Percentiles rank a stretch among this genome's conserved stretches.
phyloP scores from a whole-genome alignment of 805 yeast genomes.

The Cephaloascus fragrans region DNA sequence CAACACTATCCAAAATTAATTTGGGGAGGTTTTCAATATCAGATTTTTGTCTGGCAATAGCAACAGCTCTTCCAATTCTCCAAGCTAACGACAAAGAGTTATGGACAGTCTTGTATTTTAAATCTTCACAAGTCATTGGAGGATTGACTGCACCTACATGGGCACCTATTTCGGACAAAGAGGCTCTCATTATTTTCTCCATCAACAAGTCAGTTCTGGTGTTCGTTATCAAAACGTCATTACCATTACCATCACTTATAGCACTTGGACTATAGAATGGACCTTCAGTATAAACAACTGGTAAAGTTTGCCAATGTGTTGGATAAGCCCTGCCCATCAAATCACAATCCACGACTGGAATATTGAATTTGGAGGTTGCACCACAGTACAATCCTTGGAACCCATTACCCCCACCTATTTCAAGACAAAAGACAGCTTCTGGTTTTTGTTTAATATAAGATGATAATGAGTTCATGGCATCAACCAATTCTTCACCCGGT shows the following conservation, averaged over 20 bases:
- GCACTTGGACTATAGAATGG: conserved; percentile 5
- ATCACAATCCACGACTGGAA: conserved; percentile 9
- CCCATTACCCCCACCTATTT: conserved; percentile 19
- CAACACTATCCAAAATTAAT: conserved; percentile 5
- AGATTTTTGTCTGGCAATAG: conserved; percentile 3
- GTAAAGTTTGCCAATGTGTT: conserved; percentile 7
- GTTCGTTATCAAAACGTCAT: conserved; percentile 9
- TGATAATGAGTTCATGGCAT: conserved; percentile 5
- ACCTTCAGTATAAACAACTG: conserved; percentile 5
- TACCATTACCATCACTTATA: conserved; percentile 18
- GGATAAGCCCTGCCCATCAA: conserved; percentile 11
- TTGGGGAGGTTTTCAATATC: conserved; percentile 4
- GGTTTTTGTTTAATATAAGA: conserved; percentile 2
- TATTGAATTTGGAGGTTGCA: conserved; percentile 6
- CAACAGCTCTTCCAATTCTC: conserved; percentile 10
- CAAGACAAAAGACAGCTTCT: conserved; percentile 9
- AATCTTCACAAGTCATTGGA: conserved; percentile 5
- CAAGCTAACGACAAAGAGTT: conserved; percentile 6
- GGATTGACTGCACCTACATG: conserved; percentile 10
- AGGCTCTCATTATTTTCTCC: conserved; percentile 8
- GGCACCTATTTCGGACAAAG: conserved; percentile 10
- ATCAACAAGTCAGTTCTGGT: conserved; percentile 7
- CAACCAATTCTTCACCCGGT: conserved; percentile 6
- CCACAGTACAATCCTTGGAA: conserved; percentile 7
- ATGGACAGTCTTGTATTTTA: conserved; percentile 2